Conservation (phyloP, 257 asterid genomes). For the Solanum acaule region DNA sequence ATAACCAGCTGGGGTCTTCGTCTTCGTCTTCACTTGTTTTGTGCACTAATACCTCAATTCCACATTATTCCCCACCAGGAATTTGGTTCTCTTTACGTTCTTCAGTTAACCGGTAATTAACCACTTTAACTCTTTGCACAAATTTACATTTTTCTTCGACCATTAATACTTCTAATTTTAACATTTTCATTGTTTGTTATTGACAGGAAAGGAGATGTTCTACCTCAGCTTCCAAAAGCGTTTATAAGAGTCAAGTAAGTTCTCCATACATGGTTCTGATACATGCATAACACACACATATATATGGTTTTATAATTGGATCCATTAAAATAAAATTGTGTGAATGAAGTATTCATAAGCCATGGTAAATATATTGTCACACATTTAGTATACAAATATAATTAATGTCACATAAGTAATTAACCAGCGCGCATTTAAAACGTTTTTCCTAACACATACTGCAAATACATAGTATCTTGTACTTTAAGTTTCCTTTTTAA, state of each 20-base stretch:
- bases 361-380: background rate
- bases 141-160: background rate
- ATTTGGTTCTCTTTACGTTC: slow-evolving; percentile 1
- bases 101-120: background rate
- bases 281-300: background rate
- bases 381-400: background rate
- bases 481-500: background rate
- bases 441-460: background rate
- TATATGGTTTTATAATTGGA: background rate
- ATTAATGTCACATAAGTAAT: background rate
- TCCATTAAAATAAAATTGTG: background rate
- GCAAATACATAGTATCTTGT: background rate
- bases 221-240: slow-evolving; percentile 9
- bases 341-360: background rate
- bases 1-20: background rate
- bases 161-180: too few relatives aligned
- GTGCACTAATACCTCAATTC: background rate
- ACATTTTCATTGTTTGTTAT: background rate
- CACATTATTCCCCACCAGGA: background rate
- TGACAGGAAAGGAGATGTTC: slow-evolving; percentile 7
- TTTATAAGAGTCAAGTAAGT: slow-evolving; percentile 16
- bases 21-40: background rate
- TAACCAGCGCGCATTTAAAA: background rate
- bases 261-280: background rate
- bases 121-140: background rate